These are phyloP conservation scores for Oryza punctata DNA, from an alignment of 176 grass and related monocot genomes.

Conservation along the genomic window DNA sequence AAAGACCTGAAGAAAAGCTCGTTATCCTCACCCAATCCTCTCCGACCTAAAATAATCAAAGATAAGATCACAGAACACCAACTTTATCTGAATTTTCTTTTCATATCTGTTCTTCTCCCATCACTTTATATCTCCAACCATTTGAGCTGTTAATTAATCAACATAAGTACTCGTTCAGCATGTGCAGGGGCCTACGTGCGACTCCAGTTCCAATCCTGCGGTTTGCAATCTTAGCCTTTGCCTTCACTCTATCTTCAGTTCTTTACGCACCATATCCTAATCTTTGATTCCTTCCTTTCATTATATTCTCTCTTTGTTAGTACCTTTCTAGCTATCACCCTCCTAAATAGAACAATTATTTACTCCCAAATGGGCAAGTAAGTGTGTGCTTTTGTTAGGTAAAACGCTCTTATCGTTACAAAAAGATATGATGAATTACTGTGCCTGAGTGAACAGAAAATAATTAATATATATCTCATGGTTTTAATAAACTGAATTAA, in stretches of 20 bases:
- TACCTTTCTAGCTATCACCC: background rate
- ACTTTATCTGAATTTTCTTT: conserved; percentile 7
- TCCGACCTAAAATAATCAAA: conserved; percentile 8
- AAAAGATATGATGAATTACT: background rate
- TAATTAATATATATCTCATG: background rate
- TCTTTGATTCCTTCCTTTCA: background rate
- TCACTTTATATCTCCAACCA: background rate
- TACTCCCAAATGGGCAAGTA: background rate
- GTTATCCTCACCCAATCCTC: conserved; percentile 28
- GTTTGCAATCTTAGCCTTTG: conserved; percentile 21
- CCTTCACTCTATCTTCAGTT: conserved; percentile 9
- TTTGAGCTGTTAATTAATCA: background rate
- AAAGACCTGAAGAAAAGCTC: background rate
- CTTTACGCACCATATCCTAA: background rate
- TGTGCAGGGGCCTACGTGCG: conserved; percentile 29
- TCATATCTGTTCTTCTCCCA: too few relatives aligned
- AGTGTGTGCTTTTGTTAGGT: background rate
- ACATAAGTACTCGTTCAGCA: background rate
- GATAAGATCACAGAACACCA: conserved; percentile 45
- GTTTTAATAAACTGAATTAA: background rate
- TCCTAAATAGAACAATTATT: conserved; percentile 11
- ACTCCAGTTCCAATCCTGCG: background rate
- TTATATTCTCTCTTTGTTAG: background rate
- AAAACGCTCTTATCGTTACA: background rate
- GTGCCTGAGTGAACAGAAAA: background rate